Percentiles rank a stretch among this genome's conserved stretches.
Conservation (phyloP, 257 asterid species). For the Primulina tabacum region DNA sequence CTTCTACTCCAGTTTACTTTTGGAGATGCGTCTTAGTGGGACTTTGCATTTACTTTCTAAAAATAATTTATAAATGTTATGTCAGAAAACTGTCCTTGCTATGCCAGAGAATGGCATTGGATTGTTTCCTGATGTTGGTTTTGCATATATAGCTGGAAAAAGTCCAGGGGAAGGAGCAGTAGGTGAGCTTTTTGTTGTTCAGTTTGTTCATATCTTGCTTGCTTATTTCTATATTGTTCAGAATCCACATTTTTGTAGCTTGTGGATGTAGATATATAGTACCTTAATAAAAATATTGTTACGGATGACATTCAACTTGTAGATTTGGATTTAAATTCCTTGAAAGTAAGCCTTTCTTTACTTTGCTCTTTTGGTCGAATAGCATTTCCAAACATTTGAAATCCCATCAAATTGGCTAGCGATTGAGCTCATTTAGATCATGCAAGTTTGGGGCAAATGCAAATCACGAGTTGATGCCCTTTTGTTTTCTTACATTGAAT, state of each 20-base stretch:
- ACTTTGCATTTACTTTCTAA: constrained; percentile 18
- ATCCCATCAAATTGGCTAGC: no score
- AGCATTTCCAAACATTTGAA: no score
- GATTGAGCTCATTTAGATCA: no score
- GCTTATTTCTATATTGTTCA: constrained; percentile 9
- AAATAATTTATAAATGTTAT: constrained; percentile 20
- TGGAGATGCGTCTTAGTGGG: constrained; percentile 10
- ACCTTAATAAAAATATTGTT: neutral
- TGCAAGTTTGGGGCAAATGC: no score
- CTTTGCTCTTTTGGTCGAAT: neutral
- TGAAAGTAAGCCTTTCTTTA: neutral
- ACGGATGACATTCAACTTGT: neutral
- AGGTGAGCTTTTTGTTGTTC: constrained; percentile 48
- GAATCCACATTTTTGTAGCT: no score
- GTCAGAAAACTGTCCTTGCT: constrained; percentile 89
- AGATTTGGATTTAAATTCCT: no score
- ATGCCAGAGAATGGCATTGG: constrained; percentile 99
- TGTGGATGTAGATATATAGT: neutral
- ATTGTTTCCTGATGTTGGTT: constrained; percentile 96
- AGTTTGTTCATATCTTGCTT: constrained; percentile 11
- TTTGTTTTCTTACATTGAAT: no score
- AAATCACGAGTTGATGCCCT: no score
- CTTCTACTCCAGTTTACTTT: constrained; percentile 20
- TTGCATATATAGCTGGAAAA: constrained; percentile 88
- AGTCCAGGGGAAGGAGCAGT: constrained; percentile 97